Evolutionary conservation across 768 basidiomycete species (phyloP).

Genomic region (Tulasnella sp.): DNA sequence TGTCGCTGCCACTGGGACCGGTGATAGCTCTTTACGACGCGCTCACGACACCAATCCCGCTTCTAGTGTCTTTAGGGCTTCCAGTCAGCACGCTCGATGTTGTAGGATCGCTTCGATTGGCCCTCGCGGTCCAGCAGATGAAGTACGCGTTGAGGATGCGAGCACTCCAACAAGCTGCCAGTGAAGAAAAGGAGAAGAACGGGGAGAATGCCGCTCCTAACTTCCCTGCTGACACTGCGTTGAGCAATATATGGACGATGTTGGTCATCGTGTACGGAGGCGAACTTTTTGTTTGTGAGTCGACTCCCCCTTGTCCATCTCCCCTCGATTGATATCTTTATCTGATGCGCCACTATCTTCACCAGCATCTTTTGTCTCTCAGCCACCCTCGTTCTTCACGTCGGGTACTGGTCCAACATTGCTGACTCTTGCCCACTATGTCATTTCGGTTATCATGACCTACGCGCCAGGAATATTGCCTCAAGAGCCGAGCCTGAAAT

Average conservation of each 20-base stretch:
- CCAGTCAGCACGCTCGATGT: slow-evolving; percentile 66
- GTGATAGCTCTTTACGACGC: slow-evolving; percentile 23
- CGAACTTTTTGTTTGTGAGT: slow-evolving; percentile 65
- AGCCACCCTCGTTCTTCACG: slow-evolving; percentile 79
- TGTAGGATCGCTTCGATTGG: slow-evolving; percentile 68
- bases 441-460: slow-evolving; percentile 63
- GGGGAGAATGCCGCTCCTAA: slow-evolving; percentile 36
- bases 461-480: slow-evolving; percentile 46
- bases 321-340: slow-evolving; percentile 11
- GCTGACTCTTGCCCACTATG: slow-evolving; percentile 62
- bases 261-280: slow-evolving; percentile 76
- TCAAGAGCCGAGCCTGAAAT: slow-evolving; percentile 50
- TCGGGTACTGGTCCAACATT: slow-evolving; percentile 67
- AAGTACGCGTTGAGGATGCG: slow-evolving; percentile 51
- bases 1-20: slow-evolving; percentile 26
- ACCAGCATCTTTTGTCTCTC: slow-evolving; percentile 63
- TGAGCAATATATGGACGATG: slow-evolving; percentile 49
- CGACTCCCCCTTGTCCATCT: background rate
- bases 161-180: slow-evolving; percentile 49
- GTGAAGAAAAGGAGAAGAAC: slow-evolving; percentile 39
- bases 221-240: background rate
- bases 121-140: slow-evolving; percentile 68
- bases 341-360: background rate
- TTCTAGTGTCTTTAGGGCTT: slow-evolving; percentile 23
- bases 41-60: slow-evolving; percentile 28